Evolutionary conservation across 1,284 basidiomycete species (phyloP), one percentile per base, ranked within the genome.

Genomic region (Hemileccinum hortonii): DNA sequence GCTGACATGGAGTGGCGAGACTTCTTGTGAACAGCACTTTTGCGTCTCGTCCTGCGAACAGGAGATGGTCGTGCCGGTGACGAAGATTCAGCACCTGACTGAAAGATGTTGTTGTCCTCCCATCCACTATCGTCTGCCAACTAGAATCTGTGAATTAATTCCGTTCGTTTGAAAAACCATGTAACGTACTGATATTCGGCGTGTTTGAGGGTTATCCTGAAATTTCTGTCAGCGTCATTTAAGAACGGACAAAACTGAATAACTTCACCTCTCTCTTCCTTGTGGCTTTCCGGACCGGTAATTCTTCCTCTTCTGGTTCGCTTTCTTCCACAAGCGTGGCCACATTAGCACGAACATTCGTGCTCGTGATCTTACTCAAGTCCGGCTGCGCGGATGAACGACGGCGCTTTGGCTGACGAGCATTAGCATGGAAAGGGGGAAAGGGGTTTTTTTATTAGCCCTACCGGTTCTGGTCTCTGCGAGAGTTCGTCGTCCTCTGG

Each of bases 31-130:
- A 67, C 72, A 21, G 71, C 54, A 54, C 73, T 79, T 53, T 79
- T 78, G 41, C 83, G 78, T 38, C 75, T 63, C n/a, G 67, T 58
- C 48, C 78, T 82, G 48, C 78, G 77, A 11, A 69, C 65, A 6
- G 83, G 85, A 7, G 84, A 79, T 32, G 84, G 82, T 21, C 84
- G 81, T 9, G 66, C 67, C 15, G 88, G 88, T 18, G 87, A 90
- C 14, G 88, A 87, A 14, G 84, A 87, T 62, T 90, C 88, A 5
- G 84, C 84, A 24, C 88, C 88, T 14, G 87, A 90, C 63, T 91
- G 88, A 66, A 91, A 91, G 37, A 90, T 81, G 56, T 91, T 91
- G 60, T 89, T 89, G 60, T 91, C 89, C 63, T 91, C 88, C 88
- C 88, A 91, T 30, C 87, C 87, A 58, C 88, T 90, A 53, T 90